Base-by-base conservation (phyloP, 768 basidiomycete genomes). In the Erythrobasidium yunnanense region DNA sequence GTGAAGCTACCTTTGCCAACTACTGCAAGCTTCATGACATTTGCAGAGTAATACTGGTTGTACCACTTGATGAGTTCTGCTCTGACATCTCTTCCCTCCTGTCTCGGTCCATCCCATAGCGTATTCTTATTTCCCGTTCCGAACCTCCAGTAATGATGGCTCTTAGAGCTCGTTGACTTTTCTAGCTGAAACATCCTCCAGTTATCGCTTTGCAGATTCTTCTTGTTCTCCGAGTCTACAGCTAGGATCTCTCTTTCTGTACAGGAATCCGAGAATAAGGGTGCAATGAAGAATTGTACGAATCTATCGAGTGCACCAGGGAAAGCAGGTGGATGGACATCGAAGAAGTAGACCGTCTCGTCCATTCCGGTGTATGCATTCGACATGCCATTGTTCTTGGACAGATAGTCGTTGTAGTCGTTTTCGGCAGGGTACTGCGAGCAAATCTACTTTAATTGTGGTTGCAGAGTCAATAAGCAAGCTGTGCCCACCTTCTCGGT, bases 121-220 rank as follows among this genome's bases (percentile, higher is more conserved):
- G 78, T 75, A 57, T 77, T 70, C 68, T 73, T 73, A 56, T 77
- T 77, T 1, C 79, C 79, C 1, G 79, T 80, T 6, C 78, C 78
- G 55, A 80, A 80, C 47, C 78, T 77, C 68, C 73, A 71, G 69
- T 76, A 79, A 1, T 73, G 71, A 66, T 80, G 79, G 73, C 71
- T 42, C 70, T 70, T 69, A 75, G 76, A 62, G 73, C 42, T 47
- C 15, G 69, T 63, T 23, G 86, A 81, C 76, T 97, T 97, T 77
- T 87, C 88, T 25, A 96, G 77, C 75, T 99, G 93, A 77, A 87
- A 97, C 65, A 92, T 84, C n/a, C 93, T 84, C 87, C 90, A 92
- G 73, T 85, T 79, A 73, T 96, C 90, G 1, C 81, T 78, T 74
- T 93, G 92, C 51, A 87, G 83, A 74, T 97, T 99, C 79, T 95